These are phyloP conservation scores for Alternaria burnsii DNA, from an alignment of 2,329 filamentous ascomycete species.

Conservation along the genomic window DNA sequence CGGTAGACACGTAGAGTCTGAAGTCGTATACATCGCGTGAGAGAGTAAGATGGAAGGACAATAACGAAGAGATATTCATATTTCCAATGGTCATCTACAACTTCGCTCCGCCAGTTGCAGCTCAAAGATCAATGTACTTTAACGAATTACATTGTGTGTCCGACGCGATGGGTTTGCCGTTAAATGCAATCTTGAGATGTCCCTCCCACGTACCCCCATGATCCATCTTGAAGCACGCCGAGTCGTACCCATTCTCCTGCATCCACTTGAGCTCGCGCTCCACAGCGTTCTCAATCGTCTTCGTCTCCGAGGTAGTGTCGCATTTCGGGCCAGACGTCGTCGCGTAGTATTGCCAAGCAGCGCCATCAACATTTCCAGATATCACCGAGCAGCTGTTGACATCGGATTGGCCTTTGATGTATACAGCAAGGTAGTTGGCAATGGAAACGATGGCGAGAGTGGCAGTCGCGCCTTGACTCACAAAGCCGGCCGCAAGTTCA, in stretches of 20 bases:
- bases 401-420: slow-evolving; percentile 1
- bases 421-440: not conserved
- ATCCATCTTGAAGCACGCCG: not conserved
- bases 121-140: too few relatives aligned
- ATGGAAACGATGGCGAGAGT: not conserved
- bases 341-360: not conserved
- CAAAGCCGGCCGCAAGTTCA: too few relatives aligned
- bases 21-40: too few relatives aligned
- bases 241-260: not conserved
- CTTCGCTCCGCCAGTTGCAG: too few relatives aligned
- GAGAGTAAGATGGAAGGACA: too few relatives aligned
- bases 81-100: too few relatives aligned
- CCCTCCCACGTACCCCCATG: slow-evolving; percentile 2
- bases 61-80: too few relatives aligned
- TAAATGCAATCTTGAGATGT: not conserved
- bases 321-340: not conserved
- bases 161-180: not conserved
- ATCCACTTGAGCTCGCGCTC: not conserved
- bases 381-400: not conserved
- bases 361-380: not conserved
- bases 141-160: too few relatives aligned
- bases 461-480: not conserved
- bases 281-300: not conserved
- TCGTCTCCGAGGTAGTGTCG: not conserved
- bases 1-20: too few relatives aligned